These are phyloP conservation scores for Hypericum androsaemum DNA, from an alignment of 345 rosid genomes.

Conservation along the genomic window DNA sequence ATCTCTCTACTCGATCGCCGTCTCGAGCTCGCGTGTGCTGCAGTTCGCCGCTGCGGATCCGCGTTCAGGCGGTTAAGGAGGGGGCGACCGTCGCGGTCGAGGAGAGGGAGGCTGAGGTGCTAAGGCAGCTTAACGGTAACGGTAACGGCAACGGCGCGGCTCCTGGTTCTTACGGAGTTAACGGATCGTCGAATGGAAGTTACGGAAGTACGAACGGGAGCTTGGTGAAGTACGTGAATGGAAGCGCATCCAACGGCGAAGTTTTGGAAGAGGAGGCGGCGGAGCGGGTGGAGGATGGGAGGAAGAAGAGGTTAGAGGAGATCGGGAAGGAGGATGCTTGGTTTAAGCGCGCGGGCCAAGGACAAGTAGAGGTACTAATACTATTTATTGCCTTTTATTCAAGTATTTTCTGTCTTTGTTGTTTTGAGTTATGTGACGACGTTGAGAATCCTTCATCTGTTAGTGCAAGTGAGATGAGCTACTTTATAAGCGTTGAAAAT, in stretches of 20 bases:
- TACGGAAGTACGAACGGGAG: slow-evolving; percentile 36
- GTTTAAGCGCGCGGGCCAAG: slow-evolving; percentile 49
- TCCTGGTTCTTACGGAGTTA: slow-evolving; percentile 17
- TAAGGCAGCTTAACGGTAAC: slow-evolving; percentile 29
- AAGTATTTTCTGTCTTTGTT: neutral
- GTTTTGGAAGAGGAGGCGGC: slow-evolving; percentile 13
- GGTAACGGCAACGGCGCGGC: slow-evolving; percentile 38
- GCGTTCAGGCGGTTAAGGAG: slow-evolving; percentile 38
- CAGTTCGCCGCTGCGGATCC: slow-evolving; percentile 15
- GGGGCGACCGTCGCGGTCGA: slow-evolving; percentile 35
- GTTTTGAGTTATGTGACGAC: neutral
- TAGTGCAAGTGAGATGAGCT: no score
- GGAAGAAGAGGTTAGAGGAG: slow-evolving; percentile 86
- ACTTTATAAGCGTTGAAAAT: no score
- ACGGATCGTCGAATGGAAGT: slow-evolving; percentile 10
- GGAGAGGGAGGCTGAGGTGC: slow-evolving; percentile 34
- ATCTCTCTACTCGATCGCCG: slow-evolving; percentile 20
- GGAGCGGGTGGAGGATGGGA: slow-evolving; percentile 37
- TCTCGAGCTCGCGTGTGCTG: slow-evolving; percentile 8
- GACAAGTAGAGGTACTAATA: slow-evolving; percentile 44
- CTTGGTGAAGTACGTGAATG: slow-evolving; percentile 54
- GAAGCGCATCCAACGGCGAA: slow-evolving; percentile 19
- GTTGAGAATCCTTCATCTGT: neutral
- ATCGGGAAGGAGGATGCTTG: slow-evolving; percentile 95
- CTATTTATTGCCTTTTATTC: neutral